Base-by-base conservation (phyloP, 2,329 filamentous ascomycete species). In the Epichloe gansuensis region DNA sequence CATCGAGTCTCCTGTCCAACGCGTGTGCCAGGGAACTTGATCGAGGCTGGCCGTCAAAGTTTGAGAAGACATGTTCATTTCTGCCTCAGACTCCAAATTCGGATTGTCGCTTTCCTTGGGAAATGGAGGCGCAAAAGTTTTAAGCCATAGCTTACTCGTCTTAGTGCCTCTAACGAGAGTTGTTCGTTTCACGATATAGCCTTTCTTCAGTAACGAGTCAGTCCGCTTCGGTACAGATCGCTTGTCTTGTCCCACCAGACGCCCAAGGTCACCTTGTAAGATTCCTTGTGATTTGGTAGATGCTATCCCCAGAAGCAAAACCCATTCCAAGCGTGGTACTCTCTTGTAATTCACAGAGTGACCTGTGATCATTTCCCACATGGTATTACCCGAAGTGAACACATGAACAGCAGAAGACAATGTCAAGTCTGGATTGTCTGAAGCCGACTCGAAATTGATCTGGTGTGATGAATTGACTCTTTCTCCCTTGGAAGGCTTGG, bases 101-200 rank as follows among this genome's bases (percentile, higher is more conserved):
- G 57, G 54, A 35, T 62, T 63, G 11, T 60, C 54, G 8, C 47
- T 56, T 13, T 67, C 67, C 55, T 69, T 71, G 38, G 66, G 64
- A 43, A 72, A 66, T 11, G 69, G 67, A 34, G 72, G 78, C 0
- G 78, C 74, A 60, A 80, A 82, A 31, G 71, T 67, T 46, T 74
- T 73, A 46, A 83, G 71, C 76, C 80, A 83, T 51, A 83, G 67
- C 61, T 80, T 81, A 67, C 80, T 83, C 2, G 81, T 82, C 60
- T 81, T 81, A 53, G 75, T 78, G 39, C 77, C 77, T 49, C 75
- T 72, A 11, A 80, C 73, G 21, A 82, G 72, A 1, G 78, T 75
- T 4, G 78, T 77, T 42, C 80, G 73, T 63, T 84, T 84, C 49
- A 75, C 75, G 47, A 82, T 77, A 56, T 83, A 83, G 15, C 80